Evolutionary conservation across 371 early-diverging fungal genomes (phyloP), one percentile per base, ranked within the genome.

Genomic region (Umbelopsis sp.): DNA sequence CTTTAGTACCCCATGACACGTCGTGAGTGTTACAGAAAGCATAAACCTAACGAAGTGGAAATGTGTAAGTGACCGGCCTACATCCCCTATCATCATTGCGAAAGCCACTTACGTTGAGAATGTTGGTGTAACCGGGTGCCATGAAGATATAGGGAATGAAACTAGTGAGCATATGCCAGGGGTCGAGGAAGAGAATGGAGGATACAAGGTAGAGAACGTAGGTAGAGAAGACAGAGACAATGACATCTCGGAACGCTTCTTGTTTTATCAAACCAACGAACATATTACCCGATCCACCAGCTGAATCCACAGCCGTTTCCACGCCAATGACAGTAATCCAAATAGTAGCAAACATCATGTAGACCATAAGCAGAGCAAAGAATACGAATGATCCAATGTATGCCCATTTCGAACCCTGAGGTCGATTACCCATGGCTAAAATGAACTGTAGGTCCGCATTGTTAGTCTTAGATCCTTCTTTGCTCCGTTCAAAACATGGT

Each of bases 1-100:
- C 96, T 83, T 96, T 96, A 35, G 97, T 97, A 51, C 97, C 97
- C 97, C 97, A 97, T 4, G 93, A 86, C 24, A 91, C 87, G 74
- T 91, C 91, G 72, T 87, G 88, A 1, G 84, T 87, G 70, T 91
- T 91, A 74, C 89, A 89, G 75, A 88, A 89, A 2, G 91, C 89
- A 63, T 91, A 91, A 32, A 88, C 48, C 48, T 48, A 18, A 12
- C 7, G 20, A 1, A n/a, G 18, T 10, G 18, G 7, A 48, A 18
- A 86, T 80, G 51, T 79, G 84, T 57, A 79, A 76, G 68, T 73
- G 77, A 16, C 86, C 68, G 63, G 83, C 73, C 65, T 84, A 78
- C 64, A 74, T 72, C 66, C 77, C 80, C 57, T 74, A 72, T 32
- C 78, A 82, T 10, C 81, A 71, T 72, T 82, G 69, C 63, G 80